Conservation (phyloP, 768 basidiomycete species). For the Holtermannia corniformis region DNA sequence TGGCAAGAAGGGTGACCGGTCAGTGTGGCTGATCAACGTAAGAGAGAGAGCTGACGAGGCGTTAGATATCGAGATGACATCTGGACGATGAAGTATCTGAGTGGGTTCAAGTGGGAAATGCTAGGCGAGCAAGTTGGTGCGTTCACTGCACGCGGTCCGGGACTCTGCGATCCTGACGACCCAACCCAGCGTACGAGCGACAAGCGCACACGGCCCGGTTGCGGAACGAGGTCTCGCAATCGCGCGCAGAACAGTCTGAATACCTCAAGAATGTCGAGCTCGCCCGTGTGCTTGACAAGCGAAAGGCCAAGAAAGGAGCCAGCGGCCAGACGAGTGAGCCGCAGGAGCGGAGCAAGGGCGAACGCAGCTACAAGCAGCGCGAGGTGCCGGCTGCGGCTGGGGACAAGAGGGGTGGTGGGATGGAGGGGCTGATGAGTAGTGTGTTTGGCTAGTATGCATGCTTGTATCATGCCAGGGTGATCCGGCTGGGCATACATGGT, state of each 20-base stretch:
- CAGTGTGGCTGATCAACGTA: neutral
- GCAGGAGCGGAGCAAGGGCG: constrained; percentile 1
- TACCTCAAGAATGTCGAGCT: constrained; percentile 92
- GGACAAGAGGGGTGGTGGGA: constrained; percentile 18
- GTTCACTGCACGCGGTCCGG: constrained; percentile 38
- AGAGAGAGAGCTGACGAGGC: constrained; percentile 44
- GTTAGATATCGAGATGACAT: constrained; percentile 89
- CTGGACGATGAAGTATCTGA: constrained; percentile 99
- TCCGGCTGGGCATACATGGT: no score
- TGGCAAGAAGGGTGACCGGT: constrained; percentile 41
- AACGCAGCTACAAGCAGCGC: constrained; percentile 22
- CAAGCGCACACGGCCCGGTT: constrained; percentile 77
- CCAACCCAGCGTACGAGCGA: constrained; percentile 70
- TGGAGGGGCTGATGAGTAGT: constrained; percentile 33
- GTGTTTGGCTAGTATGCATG: constrained; percentile 23
- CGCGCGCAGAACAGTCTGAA: constrained; percentile 75
- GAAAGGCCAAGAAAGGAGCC: constrained; percentile 32
- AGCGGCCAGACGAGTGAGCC: neutral
- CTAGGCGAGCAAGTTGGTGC: constrained; percentile 93
- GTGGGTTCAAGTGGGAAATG: constrained; percentile 98
- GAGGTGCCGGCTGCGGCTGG: constrained; percentile 16
- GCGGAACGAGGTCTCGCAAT: constrained; percentile 84
- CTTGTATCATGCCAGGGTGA: neutral
- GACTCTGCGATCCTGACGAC: neutral
- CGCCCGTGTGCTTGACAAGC: constrained; percentile 54